Evolutionary conservation across 192 early-diverging fungal genomes (phyloP).

Genomic region (Pilobolus umbonatus): DNA sequence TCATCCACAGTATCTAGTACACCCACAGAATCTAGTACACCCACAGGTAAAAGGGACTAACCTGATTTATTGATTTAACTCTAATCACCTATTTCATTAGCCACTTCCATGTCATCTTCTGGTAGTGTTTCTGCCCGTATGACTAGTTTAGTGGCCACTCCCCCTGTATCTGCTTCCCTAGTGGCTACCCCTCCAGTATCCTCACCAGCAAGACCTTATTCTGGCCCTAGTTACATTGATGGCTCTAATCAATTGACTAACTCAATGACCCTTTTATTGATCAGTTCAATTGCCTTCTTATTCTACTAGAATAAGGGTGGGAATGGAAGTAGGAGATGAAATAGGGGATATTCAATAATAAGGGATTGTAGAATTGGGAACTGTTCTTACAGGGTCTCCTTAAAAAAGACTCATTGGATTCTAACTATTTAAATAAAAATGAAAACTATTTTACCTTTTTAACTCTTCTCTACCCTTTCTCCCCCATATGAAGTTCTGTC

Average conservation of each 20-base stretch:
- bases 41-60: not conserved
- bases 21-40: not conserved
- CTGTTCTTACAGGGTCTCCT: too few relatives aligned
- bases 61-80: not conserved
- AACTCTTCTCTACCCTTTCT: not conserved
- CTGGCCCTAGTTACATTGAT: conserved; percentile 8
- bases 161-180: not conserved
- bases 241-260: not conserved
- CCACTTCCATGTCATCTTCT: not conserved
- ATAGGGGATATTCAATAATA: not conserved
- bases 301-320: not conserved
- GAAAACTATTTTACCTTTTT: not conserved
- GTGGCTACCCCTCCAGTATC: not conserved
- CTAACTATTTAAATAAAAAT: not conserved
- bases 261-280: not conserved
- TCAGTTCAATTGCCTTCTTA: not conserved
- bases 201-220: conserved; percentile 9
- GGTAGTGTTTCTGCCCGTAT: not conserved
- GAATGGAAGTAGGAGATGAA: too few relatives aligned
- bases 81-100: not conserved
- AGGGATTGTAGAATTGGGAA: too few relatives aligned
- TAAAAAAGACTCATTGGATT: not conserved
- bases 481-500: not conserved
- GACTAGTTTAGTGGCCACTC: too few relatives aligned
- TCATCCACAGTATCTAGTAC: too few relatives aligned